Conservation (phyloP, 2,329 filamentous ascomycete genomes). For the Fusarium sacchari region DNA sequence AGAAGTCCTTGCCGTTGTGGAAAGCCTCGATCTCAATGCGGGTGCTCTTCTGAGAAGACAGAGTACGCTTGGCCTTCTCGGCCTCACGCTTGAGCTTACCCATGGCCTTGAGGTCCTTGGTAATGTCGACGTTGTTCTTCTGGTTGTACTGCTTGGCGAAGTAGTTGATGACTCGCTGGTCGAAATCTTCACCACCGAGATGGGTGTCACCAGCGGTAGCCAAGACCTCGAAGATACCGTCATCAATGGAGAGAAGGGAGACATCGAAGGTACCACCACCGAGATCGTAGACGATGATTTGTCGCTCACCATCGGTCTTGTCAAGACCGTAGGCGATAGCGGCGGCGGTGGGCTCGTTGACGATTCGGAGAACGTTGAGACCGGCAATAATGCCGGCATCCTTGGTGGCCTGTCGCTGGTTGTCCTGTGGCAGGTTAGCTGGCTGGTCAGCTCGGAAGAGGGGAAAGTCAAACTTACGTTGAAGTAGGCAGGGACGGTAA, state of each 20-base stretch:
- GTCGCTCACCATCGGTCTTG: conserved; percentile 83
- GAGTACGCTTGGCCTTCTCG: conserved; percentile 98
- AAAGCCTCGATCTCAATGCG: conserved; percentile 98
- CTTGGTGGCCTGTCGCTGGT: conserved; percentile 96
- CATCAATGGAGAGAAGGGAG: conserved; percentile 88
- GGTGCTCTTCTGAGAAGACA: conserved; percentile 92
- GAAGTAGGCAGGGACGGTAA: conserved; percentile 97
- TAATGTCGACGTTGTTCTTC: conserved; percentile 92
- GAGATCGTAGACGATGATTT: conserved; percentile 93
- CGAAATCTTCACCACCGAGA: conserved; percentile 98
- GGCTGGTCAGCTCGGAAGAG: neutral
- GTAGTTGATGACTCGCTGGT: conserved; percentile 96
- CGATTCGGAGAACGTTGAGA: conserved; percentile 93
- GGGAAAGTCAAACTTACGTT: conserved; percentile 61
- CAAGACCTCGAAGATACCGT: conserved; percentile 93
- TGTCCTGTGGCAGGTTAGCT: conserved; percentile 64
- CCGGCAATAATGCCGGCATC: conserved; percentile 92
- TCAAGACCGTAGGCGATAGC: conserved; percentile 95
- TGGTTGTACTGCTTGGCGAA: conserved; percentile 99
- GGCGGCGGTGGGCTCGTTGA: conserved; percentile 96
- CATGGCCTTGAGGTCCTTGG: conserved; percentile 97
- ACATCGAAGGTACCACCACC: conserved; percentile 97
- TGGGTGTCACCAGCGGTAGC: conserved; percentile 97
- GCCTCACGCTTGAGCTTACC: conserved; percentile 99
- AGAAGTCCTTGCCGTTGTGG: conserved; percentile 97